A percentile compares a stretch with the other conserved stretches of the same genome.
These are phyloP conservation scores for Phanerochaete sordida DNA, from an alignment of 768 basidiomycete species.

Conservation along the genomic window DNA sequence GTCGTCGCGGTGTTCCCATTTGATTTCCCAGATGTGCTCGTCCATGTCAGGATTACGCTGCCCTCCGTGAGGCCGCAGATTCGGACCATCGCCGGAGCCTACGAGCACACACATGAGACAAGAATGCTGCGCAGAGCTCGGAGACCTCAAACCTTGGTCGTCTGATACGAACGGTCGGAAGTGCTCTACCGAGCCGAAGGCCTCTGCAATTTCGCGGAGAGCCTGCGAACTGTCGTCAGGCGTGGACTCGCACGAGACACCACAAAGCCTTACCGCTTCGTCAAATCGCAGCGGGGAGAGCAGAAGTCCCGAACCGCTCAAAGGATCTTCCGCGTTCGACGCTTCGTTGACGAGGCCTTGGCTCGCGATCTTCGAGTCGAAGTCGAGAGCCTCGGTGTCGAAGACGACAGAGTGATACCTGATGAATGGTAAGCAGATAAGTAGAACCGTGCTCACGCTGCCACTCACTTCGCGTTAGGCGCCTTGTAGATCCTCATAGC, in stretches of 20 bases:
- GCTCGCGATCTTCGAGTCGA: neutral
- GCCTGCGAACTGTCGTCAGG: constrained; percentile 33
- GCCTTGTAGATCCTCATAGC: constrained; percentile 62
- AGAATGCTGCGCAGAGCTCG: neutral
- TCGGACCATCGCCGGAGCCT: neutral
- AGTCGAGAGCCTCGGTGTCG: constrained; percentile 46
- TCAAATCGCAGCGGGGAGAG: constrained; percentile 59
- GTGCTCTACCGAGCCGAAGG: constrained; percentile 65
- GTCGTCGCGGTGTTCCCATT: constrained; percentile 76
- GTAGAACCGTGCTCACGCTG: neutral
- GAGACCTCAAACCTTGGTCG: constrained; percentile 4
- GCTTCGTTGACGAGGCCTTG: neutral
- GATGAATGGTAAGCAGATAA: neutral
- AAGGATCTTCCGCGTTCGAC: constrained; percentile 11
- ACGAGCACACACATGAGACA: neutral
- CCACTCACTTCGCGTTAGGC: constrained; percentile 47
- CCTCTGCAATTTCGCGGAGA: constrained; percentile 45
- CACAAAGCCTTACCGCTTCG: constrained; percentile 43
- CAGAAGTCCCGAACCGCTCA: constrained; percentile 35
- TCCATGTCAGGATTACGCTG: constrained; percentile 58
- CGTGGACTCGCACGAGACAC: neutral
- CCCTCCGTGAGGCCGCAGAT: constrained; percentile 47
- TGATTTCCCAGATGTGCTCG: constrained; percentile 65
- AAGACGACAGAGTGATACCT: constrained; percentile 29
- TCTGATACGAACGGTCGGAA: constrained; percentile 35